Percentiles rank a stretch among this genome's conserved stretches.
Evolutionary conservation across 1,139 yeast species (phyloP).

Genomic region (Sugiyamaella grinbergsii): DNA sequence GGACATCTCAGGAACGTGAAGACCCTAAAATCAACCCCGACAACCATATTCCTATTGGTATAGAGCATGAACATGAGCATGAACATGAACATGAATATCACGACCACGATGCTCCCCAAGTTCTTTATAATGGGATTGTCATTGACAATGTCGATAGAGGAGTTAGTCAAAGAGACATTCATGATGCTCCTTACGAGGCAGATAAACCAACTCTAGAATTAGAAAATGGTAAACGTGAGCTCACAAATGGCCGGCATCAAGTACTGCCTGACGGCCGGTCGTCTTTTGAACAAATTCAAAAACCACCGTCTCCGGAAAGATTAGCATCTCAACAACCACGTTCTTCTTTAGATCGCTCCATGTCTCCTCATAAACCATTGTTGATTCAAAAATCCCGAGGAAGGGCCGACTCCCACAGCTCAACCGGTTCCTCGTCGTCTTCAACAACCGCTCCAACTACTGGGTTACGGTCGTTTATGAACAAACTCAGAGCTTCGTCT

Average conservation of each 20-base stretch:
- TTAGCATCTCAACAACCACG: not conserved
- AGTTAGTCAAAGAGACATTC: not conserved
- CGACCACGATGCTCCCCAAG: conserved; percentile 5
- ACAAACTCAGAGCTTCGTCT: conserved; percentile 11
- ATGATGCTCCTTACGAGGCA: no score
- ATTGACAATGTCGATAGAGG: conserved; percentile 7
- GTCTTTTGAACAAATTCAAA: not conserved
- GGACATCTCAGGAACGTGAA: conserved; percentile 6
- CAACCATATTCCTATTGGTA: not conserved
- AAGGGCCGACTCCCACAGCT: conserved; percentile 5
- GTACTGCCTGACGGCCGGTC: not conserved
- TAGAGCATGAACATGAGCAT: not conserved
- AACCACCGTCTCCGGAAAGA: not conserved
- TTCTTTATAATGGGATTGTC: conserved; percentile 9
- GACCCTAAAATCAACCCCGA: conserved; percentile 15
- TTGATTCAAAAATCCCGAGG: conserved; percentile 15
- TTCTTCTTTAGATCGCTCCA: not conserved
- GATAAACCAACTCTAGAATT: not conserved
- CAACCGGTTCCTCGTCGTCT: conserved; percentile 1
- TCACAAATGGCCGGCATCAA: not conserved
- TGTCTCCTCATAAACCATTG: conserved; percentile 8
- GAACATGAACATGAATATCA: not conserved
- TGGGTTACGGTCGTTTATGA: conserved; percentile 14
- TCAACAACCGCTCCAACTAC: not conserved
- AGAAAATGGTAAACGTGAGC: not conserved